These are phyloP conservation scores for Aspergillus sparsus DNA, from an alignment of 495 filamentous ascomycete species.

Conservation along the genomic window DNA sequence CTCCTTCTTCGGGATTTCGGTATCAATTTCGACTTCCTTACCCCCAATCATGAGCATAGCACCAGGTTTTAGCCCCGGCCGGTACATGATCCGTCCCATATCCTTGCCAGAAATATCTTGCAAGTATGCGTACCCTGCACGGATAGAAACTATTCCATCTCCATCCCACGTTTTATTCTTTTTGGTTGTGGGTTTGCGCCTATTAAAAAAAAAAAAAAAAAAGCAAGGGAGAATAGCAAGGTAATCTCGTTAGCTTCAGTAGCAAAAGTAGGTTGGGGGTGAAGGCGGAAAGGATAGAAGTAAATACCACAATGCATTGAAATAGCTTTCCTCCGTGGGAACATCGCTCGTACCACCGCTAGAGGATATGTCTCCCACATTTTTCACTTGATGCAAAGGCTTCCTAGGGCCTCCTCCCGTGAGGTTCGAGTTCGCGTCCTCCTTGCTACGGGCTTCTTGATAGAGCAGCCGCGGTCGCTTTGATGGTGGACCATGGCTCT, in stretches of 20 bases:
- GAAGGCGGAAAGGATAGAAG: not conserved
- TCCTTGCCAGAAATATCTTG: conserved; percentile 67
- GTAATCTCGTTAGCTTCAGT: conserved; percentile 15
- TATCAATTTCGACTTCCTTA: conserved; percentile 75
- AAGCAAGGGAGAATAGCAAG: not conserved
- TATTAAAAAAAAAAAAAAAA: conserved; percentile 23
- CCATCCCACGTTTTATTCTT: conserved; percentile 90
- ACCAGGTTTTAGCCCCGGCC: conserved; percentile 59
- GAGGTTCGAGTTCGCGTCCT: not conserved
- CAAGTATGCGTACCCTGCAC: conserved; percentile 59
- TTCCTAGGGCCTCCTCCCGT: conserved; percentile 14
- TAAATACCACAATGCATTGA: conserved; percentile 55
- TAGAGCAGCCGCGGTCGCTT: conserved; percentile 34
- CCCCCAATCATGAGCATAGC: conserved; percentile 65
- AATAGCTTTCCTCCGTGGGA: conserved; percentile 55
- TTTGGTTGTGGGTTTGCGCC: conserved; percentile 74
- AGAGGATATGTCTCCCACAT: conserved; percentile 22
- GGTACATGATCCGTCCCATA: conserved; percentile 61
- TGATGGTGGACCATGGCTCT: conserved; percentile 25
- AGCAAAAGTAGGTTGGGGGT: not conserved
- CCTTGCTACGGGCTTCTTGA: not conserved
- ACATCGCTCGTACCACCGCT: conserved; percentile 18
- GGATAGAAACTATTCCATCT: conserved; percentile 67
- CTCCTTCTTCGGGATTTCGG: conserved; percentile 60
- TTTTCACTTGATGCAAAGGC: conserved; percentile 38